phyloP scores from a whole-genome alignment of 768 basidiomycete genomes.

The Collybia sp. region DNA sequence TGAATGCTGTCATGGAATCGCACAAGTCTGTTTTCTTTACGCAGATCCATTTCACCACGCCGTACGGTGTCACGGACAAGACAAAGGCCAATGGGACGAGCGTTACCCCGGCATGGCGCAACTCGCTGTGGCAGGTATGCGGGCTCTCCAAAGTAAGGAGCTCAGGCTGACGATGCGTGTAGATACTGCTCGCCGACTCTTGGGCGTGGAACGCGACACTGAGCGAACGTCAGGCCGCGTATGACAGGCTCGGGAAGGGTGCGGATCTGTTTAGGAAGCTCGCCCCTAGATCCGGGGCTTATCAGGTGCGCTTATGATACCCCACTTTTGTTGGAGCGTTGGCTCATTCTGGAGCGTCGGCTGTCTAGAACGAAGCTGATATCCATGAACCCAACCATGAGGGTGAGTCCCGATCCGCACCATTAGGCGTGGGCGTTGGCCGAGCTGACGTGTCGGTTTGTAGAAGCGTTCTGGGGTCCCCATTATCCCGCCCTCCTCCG shows the following conservation, averaged over 20 bases:
- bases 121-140: too few relatives aligned
- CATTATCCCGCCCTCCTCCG: not conserved
- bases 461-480: not conserved
- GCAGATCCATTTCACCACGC: too few relatives aligned
- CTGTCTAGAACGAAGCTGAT: not conserved
- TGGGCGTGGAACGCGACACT: not conserved
- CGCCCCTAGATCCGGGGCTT: not conserved
- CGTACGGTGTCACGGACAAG: too few relatives aligned
- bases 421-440: not conserved
- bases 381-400: not conserved
- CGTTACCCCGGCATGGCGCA: too few relatives aligned
- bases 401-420: not conserved
- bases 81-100: too few relatives aligned
- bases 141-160: too few relatives aligned
- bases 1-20: not conserved
- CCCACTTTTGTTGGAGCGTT: too few relatives aligned
- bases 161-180: too few relatives aligned
- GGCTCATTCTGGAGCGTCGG: too few relatives aligned
- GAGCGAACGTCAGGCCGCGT: not conserved
- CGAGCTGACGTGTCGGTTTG: not conserved
- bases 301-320: too few relatives aligned
- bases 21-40: too few relatives aligned
- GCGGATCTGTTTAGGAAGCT: not conserved
- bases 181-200: too few relatives aligned
- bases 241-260: not conserved